Conservation (phyloP, 345 rosid genomes). For the Passiflora organensis region DNA sequence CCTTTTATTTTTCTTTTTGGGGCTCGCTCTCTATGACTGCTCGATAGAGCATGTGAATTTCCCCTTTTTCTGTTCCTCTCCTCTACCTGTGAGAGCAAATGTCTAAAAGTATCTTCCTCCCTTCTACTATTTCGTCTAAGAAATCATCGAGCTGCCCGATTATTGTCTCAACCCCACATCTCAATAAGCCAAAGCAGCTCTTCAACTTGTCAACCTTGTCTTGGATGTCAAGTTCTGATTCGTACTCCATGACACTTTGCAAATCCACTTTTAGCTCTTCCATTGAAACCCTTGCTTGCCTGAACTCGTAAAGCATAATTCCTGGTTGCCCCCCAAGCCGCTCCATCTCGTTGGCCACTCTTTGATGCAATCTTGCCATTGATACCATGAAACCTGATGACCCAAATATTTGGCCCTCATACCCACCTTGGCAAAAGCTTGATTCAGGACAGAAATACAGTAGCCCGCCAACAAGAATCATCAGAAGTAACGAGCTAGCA, state of each 20-base stretch:
- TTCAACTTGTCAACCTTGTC: constrained; percentile 52
- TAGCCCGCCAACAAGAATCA: constrained; percentile 52
- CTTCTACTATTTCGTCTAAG: constrained; percentile 87
- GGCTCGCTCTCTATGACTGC: too few relatives aligned
- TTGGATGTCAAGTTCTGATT: constrained; percentile 28
- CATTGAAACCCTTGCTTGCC: constrained; percentile 50
- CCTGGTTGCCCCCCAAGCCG: constrained; percentile 40
- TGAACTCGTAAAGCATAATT: constrained; percentile 51
- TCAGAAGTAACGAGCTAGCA: constrained; percentile 56
- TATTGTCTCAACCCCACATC: constrained; percentile 56
- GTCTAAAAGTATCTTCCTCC: constrained; percentile 73
- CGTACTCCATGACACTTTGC: constrained; percentile 37
- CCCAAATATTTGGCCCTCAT: constrained; percentile 27
- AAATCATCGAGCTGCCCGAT: constrained; percentile 79
- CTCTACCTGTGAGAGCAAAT: constrained; percentile 63
- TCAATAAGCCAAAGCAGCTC: constrained; percentile 55
- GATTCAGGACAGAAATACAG: constrained; percentile 47
- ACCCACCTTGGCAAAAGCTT: constrained; percentile 22
- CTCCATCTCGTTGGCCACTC: constrained; percentile 48
- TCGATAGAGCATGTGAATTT: too few relatives aligned
- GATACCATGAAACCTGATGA: constrained; percentile 47
- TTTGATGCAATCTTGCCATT: constrained; percentile 49
- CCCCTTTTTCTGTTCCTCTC: neutral
- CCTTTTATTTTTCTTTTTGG: too few relatives aligned
- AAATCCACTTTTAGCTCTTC: constrained; percentile 61